These are phyloP conservation scores for Penicillium coprophilum DNA, from an alignment of 495 filamentous ascomycete genomes.

Conservation along the genomic window DNA sequence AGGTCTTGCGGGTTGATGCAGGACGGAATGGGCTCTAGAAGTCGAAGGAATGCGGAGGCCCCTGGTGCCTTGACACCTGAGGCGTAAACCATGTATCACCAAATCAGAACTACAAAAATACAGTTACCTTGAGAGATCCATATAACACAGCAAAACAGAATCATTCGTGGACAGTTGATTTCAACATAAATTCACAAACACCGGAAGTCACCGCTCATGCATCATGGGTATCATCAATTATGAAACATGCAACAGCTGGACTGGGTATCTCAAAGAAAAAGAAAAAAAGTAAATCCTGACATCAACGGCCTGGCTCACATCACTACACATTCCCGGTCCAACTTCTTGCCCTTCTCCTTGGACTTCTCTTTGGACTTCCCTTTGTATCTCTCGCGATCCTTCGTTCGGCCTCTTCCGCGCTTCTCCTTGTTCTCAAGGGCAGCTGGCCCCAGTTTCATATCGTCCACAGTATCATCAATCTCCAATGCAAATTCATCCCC, in stretches of 20 bases:
- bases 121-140: too few relatives aligned
- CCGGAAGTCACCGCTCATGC: conserved; percentile 16
- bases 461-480: conserved; percentile 28
- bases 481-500: conserved; percentile 29
- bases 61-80: conserved; percentile 19
- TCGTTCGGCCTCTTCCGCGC: conserved; percentile 30
- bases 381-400: conserved; percentile 24
- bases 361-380: conserved; percentile 42
- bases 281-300: conserved; percentile 4
- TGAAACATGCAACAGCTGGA: conserved; percentile 18
- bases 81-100: neutral
- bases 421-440: conserved; percentile 34
- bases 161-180: neutral
- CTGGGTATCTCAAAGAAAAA: conserved; percentile 13
- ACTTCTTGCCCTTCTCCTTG: conserved; percentile 49
- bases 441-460: conserved; percentile 27
- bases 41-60: conserved; percentile 20
- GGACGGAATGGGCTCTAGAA: conserved; percentile 19
- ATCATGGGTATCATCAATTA: conserved; percentile 27
- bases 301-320: conserved; percentile 43
- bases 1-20: conserved; percentile 11
- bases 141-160: neutral
- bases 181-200: neutral
- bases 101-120: conserved; percentile 3
- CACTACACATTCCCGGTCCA: conserved; percentile 70